Base-by-base conservation (phyloP, 805 yeast genomes). In the Candida ovalis region DNA sequence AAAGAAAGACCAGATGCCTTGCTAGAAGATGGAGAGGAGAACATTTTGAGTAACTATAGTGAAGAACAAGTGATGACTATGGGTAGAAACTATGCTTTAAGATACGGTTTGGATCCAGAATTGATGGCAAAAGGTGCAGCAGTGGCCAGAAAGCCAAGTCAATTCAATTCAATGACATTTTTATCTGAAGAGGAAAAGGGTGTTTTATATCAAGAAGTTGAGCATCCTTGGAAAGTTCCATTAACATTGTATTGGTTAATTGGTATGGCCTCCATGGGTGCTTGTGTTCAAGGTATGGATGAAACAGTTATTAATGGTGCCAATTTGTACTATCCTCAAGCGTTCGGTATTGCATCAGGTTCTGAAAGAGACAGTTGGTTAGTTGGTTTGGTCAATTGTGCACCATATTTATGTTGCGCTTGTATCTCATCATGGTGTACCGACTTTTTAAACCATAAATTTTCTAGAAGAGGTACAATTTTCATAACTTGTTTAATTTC, bases 251-350 rank as follows among this genome's bases (percentile, higher is more conserved):
- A 77, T 51, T 78, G 71, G 50, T 78, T 84, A 47, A 79, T 84
- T 46, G 74, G 81, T 13, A 75, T 82, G 54, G 81, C 85, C n/a
- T 83, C 89, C 1, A 75, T 84, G 78, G 85, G 87, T 45, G 91
- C 90, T 19, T 86, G 86, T 19, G 85, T 84, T 37, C 89, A 84
- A 63, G 90, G 91, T 64, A 84, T 85, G 83, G 90, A 85, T 66
- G 88, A 85, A 63, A 72, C 87, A 4, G 88, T 85, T 21, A 78
- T 84, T 50, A 84, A 83, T 57, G 91, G 91, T 54, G 90, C 90
- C 7, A 72, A 77, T 46, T 64, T 84, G 45, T 80, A 78, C 60
- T 84, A 81, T 62, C 86, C 87, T 2, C 46, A 54, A 1, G 75
- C 69, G 21, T 73, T 84, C 61, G 83, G 82, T 2, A 71, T 85